Percentiles rank a stretch among this genome's conserved stretches.
phyloP scores from a whole-genome alignment of 2,329 filamentous ascomycete species.

The Aureobasidium sp. region DNA sequence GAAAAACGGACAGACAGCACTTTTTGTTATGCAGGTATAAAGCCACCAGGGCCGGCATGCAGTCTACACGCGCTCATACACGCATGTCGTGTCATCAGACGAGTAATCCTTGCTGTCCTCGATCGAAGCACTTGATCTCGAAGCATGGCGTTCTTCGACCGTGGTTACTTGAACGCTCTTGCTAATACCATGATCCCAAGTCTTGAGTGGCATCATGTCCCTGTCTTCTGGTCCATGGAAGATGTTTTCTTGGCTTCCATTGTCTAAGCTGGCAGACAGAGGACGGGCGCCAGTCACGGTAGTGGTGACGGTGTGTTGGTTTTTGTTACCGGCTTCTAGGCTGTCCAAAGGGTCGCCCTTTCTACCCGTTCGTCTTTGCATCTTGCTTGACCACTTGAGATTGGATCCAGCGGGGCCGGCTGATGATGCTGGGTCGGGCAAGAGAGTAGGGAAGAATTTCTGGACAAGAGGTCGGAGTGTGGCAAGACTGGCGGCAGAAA shows the following conservation, averaged over 20 bases:
- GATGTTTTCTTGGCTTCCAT: slow-evolving; percentile 14
- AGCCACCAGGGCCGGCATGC: background rate
- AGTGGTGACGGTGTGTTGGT: slow-evolving; percentile 2
- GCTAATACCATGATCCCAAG: slow-evolving; percentile 13
- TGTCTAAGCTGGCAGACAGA: background rate
- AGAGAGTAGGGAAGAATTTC: slow-evolving; percentile 15
- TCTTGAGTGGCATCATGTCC: background rate
- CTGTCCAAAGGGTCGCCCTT: background rate
- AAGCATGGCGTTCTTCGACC: slow-evolving; percentile 1
- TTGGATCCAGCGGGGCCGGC: background rate
- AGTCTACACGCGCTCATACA: slow-evolving; percentile 6
- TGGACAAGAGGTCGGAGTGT: slow-evolving; percentile 30
- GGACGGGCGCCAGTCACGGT: slow-evolving; percentile 5
- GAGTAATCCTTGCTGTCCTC: slow-evolving; percentile 1
- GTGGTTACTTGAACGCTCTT: slow-evolving; percentile 16
- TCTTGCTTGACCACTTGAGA: slow-evolving; percentile 9
- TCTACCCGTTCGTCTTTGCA: background rate
- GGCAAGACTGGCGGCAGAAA: slow-evolving; percentile 29
- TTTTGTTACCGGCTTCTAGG: background rate
- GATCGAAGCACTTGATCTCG: background rate
- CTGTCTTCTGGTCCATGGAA: background rate
- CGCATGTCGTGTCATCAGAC: background rate
- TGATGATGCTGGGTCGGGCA: background rate
- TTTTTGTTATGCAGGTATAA: background rate
- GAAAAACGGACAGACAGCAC: background rate